phyloP scores from a whole-genome alignment of 1,284 basidiomycete species.

The Sparassis latifolia region DNA sequence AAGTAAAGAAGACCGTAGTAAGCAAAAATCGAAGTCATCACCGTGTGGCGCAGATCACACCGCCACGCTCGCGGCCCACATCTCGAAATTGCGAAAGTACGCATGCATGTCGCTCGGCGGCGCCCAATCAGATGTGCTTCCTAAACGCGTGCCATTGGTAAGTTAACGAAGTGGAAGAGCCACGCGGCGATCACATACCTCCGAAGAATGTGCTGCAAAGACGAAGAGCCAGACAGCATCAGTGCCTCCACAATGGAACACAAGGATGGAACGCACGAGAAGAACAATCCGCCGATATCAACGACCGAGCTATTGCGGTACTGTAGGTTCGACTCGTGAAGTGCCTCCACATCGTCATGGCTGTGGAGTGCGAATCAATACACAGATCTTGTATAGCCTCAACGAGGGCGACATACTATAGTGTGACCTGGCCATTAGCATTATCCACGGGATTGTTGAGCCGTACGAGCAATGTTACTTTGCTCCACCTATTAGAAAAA shows the following conservation, averaged over 20 bases:
- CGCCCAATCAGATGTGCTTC: conserved; percentile 59
- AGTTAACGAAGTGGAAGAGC: too few species aligned
- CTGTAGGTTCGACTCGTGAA: conserved; percentile 18
- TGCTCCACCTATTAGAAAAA: conserved; percentile 20
- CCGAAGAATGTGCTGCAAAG: conserved; percentile 63
- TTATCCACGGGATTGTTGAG: conserved; percentile 20
- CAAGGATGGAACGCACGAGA: conserved; percentile 17
- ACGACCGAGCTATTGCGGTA: conserved; percentile 19
- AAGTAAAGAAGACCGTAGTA: too few species aligned
- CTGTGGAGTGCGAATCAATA: conserved; percentile 7
- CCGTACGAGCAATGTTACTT: conserved; percentile 23
- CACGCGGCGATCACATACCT: conserved; percentile 28
- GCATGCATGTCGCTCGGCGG: conserved; percentile 54
- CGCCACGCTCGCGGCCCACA: conserved; percentile 12
- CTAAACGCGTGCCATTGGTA: conserved; percentile 20
- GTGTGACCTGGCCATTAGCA: conserved; percentile 23
- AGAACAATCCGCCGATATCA: conserved; percentile 44
- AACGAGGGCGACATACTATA: conserved; percentile 18
- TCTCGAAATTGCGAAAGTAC: conserved; percentile 61
- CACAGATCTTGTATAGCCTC: too few species aligned
- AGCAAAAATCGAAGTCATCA: too few species aligned
- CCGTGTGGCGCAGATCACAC: too few species aligned
- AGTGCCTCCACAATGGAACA: not conserved
- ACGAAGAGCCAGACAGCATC: not conserved
- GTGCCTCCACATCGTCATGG: conserved; percentile 25